Evolutionary conservation across 139 green algal species (phyloP), one percentile per base, ranked within the genome.

Genomic region (Volvox reticuliferus): DNA sequence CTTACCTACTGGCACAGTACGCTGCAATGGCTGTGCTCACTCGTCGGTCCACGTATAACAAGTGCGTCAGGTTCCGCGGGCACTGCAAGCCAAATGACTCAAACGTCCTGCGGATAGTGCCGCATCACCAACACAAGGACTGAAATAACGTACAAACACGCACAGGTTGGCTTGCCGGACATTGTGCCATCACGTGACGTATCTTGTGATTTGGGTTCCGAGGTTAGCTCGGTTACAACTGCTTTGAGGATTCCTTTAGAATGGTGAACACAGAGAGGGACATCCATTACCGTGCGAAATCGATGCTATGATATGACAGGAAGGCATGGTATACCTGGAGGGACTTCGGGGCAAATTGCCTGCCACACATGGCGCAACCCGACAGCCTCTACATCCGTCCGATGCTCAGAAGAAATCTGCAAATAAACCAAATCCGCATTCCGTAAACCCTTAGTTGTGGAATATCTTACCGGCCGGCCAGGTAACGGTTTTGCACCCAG

Each of bases 1-100:
- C 68, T 3, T 65, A 89, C 85, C 85, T 82, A 19, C 28, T 44
- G 6, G 85, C 85, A 71, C 85, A 89, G 85, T 62, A 89, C 3
- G 85, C 85, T 50, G 62, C 28, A 1, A 89, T 37, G 5, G 69
- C 44, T n/a, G 69, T 50, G 20, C 44, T 68, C 69, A 89, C 85
- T 20, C 85, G 85, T 5, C 85, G 85, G 44, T 89, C 37, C 69
- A 89, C 68, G 67, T 61, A 50, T 36, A 30, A 35, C 67, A 82
- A 36, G 12, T 82, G 28, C 37, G 13, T 16, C 85, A 89, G 37
- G 17, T 20, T 22, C 6, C 37, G 69, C 9, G 85, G 85, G 18
- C 37, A 19, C 0, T 19, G 6, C 69, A 89, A 33, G 3, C 83
- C 83, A 26, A 81, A 22, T 13, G 83, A 88, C 83, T 36, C 36